Evolutionary conservation across 2,329 filamentous ascomycete genomes (phyloP).

Genomic region (Fusarium albosuccineum): DNA sequence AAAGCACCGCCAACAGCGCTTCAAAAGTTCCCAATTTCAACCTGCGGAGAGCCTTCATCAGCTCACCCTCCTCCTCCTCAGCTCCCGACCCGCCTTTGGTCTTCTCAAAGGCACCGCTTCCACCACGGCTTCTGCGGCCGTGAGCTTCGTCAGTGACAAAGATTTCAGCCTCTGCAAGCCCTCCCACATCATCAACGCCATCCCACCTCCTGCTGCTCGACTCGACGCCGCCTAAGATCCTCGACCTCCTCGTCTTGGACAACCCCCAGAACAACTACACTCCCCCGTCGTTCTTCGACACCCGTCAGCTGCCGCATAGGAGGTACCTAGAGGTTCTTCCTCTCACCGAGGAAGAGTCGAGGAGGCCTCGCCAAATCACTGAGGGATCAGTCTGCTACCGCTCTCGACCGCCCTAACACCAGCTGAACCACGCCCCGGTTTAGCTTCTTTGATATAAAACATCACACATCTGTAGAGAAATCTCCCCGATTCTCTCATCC

Average conservation of each 20-base stretch:
- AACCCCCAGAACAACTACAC: conserved; percentile 61
- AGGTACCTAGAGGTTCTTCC: conserved; percentile 98
- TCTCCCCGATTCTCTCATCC: neutral
- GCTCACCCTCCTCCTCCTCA: neutral
- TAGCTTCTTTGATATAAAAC: conserved; percentile 24
- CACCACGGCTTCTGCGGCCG: conserved; percentile 75
- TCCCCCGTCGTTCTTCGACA: conserved; percentile 69
- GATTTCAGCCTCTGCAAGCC: conserved; percentile 76
- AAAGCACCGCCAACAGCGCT: neutral
- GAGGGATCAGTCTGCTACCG: conserved; percentile 92
- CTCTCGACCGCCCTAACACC: conserved; percentile 95
- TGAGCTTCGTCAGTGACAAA: conserved; percentile 73
- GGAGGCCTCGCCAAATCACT: conserved; percentile 94
- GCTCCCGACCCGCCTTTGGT: conserved; percentile 70
- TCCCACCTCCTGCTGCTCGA: conserved; percentile 69
- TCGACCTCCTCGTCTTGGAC: conserved; percentile 66
- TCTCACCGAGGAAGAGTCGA: conserved; percentile 99
- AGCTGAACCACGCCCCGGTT: conserved; percentile 48
- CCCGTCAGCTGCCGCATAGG: conserved; percentile 99
- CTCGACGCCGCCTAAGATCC: conserved; percentile 60
- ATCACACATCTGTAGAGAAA: neutral
- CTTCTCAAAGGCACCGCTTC: conserved; percentile 71
- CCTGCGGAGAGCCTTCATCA: conserved; percentile 2
- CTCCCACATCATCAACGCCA: conserved; percentile 75
- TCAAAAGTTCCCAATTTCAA: neutral